Conservation (phyloP, 2,329 filamentous ascomycete species). For the Aspergillus piperis region DNA sequence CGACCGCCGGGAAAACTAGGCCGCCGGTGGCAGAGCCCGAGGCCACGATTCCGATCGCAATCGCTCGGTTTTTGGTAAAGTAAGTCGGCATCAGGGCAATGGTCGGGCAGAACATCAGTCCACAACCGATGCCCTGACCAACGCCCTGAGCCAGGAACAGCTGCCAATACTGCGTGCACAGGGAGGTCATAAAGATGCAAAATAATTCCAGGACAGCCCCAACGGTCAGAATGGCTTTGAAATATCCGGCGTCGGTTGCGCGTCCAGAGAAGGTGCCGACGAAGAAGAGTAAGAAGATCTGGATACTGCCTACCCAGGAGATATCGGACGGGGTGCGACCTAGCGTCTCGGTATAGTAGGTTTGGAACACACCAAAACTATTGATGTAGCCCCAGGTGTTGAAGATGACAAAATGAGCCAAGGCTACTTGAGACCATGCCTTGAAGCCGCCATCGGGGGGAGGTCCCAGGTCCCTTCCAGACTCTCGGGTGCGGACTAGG, state of each 20-base stretch:
- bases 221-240: constrained; percentile 45
- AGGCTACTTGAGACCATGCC: constrained; percentile 59
- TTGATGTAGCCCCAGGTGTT: constrained; percentile 59
- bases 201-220: constrained; percentile 49
- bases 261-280: constrained; percentile 55
- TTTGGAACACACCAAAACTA: constrained; percentile 60
- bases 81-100: constrained; percentile 61
- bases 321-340: constrained; percentile 49
- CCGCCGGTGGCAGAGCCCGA: constrained; percentile 64
- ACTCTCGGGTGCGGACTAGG: constrained; percentile 40
- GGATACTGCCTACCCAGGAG: constrained; percentile 55
- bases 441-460: constrained; percentile 54
- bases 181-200: constrained; percentile 54
- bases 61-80: constrained; percentile 59
- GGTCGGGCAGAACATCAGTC: constrained; percentile 57
- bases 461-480: constrained; percentile 38
- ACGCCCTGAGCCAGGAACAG: constrained; percentile 55
- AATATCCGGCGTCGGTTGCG: constrained; percentile 55
- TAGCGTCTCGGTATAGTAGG: constrained; percentile 51
- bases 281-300: constrained; percentile 54
- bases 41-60: constrained; percentile 62
- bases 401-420: constrained; percentile 57
- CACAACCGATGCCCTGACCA: constrained; percentile 58
- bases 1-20: constrained; percentile 62
- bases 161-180: constrained; percentile 54